Conservation (phyloP, 2,329 filamentous ascomycete genomes). For the Trichoderma sp. region DNA sequence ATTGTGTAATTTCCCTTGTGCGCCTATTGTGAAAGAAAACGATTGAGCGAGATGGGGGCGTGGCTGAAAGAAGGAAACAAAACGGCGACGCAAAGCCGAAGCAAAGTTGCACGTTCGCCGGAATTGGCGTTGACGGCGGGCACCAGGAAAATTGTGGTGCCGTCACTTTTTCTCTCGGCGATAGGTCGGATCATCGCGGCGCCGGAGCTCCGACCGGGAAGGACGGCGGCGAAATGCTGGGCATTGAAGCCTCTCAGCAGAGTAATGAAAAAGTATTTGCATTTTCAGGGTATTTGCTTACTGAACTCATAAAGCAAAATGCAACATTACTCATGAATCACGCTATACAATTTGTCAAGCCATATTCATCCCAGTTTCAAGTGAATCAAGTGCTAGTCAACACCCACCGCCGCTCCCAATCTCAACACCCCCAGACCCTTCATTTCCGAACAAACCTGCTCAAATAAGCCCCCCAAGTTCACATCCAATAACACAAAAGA, state of each 20-base stretch:
- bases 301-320: neutral
- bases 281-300: neutral
- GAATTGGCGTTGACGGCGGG: neutral
- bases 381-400: neutral
- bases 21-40: neutral
- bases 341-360: neutral
- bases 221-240: neutral
- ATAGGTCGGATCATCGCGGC: conserved; percentile 33
- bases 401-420: neutral
- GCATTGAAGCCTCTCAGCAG: neutral
- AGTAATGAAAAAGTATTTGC: neutral
- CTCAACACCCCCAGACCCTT: neutral
- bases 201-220: conserved; percentile 27
- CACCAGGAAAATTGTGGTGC: conserved; percentile 21
- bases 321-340: neutral
- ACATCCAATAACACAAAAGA: neutral
- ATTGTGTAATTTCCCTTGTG: conserved; percentile 33
- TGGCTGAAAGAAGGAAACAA: neutral
- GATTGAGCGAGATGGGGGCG: neutral
- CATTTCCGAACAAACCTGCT: conserved; percentile 3
- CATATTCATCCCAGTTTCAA: neutral
- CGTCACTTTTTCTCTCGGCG: conserved; percentile 31
- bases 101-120: conserved; percentile 5
- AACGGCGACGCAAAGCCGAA: neutral
- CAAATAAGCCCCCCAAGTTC: neutral